Base-by-base conservation (phyloP, 2,329 filamentous ascomycete species). In the Aspergillus luchuensis region DNA sequence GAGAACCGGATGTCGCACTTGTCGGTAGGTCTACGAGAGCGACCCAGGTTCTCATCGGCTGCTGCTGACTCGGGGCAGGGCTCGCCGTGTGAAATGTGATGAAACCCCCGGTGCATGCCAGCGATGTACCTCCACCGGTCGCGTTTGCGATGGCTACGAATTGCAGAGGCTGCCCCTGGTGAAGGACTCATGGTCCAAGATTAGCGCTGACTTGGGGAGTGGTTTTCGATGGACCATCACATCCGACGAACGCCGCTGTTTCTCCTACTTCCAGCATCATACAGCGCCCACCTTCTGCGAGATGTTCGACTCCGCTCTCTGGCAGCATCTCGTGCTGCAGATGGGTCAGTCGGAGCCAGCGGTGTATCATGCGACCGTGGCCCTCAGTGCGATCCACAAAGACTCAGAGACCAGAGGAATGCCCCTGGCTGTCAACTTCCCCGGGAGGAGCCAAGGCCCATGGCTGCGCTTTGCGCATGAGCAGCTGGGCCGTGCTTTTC, bases 181-280 rank as follows among this genome's bases (percentile, higher is more conserved):
- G n/a, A 8, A 11, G 8, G 21, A 45, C 1, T 15, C 21, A 6
- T 2, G 23, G 21, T 1, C 21, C 23, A 21, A 28, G 45, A 45
- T 45, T 4, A 13, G 17, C 17, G 8, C 19, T n/a, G 41, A 45
- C 17, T 5, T 45, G 1, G 8, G 41, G 2, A 45, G 8, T n/a
- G 55, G 55, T 1, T 57, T 57, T 11, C 25, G 17, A 30, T 58
- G 56, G 56, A 30, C 17, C 5, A 54, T 59, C 15, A 71, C 72
- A 70, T 8, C 68, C 68, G 19, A 70, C 66, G 56, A 73, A 70
- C 8, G 66, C 62, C 33, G 60, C 48, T 13, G 58, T 59, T 61
- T 60, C 51, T 11, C 56, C 55, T 67, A 17, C 28, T 62, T 56
- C 17, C 51, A 38, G 10, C 38, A 47, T 15, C 38, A 59, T 23